phyloP scores from a whole-genome alignment of 208 protist genomes.

The Trypanosoma avium region DNA sequence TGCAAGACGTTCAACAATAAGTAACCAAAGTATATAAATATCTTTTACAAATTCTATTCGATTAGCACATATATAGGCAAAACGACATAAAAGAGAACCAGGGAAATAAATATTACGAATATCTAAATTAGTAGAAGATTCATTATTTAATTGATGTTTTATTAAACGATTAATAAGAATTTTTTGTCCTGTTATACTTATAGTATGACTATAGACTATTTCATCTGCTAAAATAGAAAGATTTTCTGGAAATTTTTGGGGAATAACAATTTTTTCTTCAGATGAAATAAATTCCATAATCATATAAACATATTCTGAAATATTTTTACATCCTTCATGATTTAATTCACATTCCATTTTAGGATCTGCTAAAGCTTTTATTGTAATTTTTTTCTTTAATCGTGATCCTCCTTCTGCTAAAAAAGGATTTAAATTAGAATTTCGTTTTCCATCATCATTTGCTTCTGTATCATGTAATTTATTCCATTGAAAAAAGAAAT shows the following conservation, averaged over 20 bases:
- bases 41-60: slow-evolving; percentile 30
- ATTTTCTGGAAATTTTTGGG: neutral
- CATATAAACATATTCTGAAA: slow-evolving; percentile 24
- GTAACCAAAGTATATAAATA: slow-evolving; percentile 40
- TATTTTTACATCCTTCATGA: slow-evolving; percentile 30
- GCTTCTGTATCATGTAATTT: slow-evolving; percentile 66
- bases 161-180: slow-evolving; percentile 18
- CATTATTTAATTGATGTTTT: neutral
- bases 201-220: slow-evolving; percentile 12
- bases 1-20: slow-evolving; percentile 38
- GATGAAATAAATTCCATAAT: slow-evolving; percentile 21
- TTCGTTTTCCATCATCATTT: slow-evolving; percentile 37
- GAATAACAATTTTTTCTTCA: neutral
- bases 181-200: neutral
- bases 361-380: slow-evolving; percentile 37
- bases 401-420: slow-evolving; percentile 16
- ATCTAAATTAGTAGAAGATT: slow-evolving; percentile 1
- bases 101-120: slow-evolving; percentile 68
- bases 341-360: slow-evolving; percentile 47
- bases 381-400: slow-evolving; percentile 45
- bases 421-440: slow-evolving; percentile 43
- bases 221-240: slow-evolving; percentile 16
- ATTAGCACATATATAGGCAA: slow-evolving; percentile 51
- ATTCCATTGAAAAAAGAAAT: slow-evolving; percentile 69
- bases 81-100: slow-evolving; percentile 68